Base-by-base conservation (phyloP, 2,329 filamentous ascomycete species). In the Fusarium drepaniforme region DNA sequence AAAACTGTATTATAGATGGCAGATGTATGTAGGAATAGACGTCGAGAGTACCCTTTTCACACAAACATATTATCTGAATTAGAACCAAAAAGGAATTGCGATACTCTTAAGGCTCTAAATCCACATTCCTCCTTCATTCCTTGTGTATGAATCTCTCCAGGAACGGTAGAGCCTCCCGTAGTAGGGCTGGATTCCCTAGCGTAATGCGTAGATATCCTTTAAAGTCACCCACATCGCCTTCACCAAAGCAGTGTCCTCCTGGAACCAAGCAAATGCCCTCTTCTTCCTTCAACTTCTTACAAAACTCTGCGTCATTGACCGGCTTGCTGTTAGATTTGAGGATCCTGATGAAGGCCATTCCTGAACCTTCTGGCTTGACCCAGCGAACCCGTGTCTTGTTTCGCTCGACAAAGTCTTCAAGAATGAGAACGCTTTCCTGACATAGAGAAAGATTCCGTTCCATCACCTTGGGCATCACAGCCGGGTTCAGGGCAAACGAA, bases 401-500 rank as follows among this genome's bases (percentile, higher is more conserved):
- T 51, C 23, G 21, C 8, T 51, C 18, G 23, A 51, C 46, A 51
- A 51, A 51, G 46, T 28, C 23, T 51, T 51, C 46, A 4, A 28
- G 46, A 51, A 51, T 23, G 23, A 51, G 7, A 4, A 51, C 25
- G 4, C 46, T 51, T 7, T 51, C 46, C 8, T 15, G 7, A 28
- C 46, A 51, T 51, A 28, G 23, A 28, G 46, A 51, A 18, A 56
- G 28, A 38, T 94, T 88, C 16, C 93, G 91, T 33, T 86, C 84
- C 2, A 89, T 84, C 11, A 86, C 75, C 1, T 76, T 74, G 1
- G 79, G 78, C 33, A 83, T 80, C 1, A 89, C 86, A 0, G 79
- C 71, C 3, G 78, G 71, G 6, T 90, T 89, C 8, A 97, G 84
- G 0, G 95, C 94, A 78, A 92, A 96, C n/a, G 90, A 88, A 3